These are phyloP conservation scores for Delitschia confertaspora DNA, from an alignment of 495 filamentous ascomycete genomes.

Conservation along the genomic window DNA sequence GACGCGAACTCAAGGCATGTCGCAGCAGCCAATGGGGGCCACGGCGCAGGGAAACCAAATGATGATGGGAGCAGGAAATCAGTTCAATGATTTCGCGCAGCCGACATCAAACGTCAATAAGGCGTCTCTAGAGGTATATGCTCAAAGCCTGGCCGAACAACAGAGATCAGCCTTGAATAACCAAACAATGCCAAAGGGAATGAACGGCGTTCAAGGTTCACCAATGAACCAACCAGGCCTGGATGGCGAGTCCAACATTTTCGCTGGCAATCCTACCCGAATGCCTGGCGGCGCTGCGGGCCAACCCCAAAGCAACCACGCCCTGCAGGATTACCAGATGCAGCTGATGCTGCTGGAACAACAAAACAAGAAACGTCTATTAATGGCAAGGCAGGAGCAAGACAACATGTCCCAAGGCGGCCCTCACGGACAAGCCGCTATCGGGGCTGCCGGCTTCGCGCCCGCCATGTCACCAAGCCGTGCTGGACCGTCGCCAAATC, in stretches of 20 bases:
- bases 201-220: constrained; percentile 68
- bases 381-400: constrained; percentile 97
- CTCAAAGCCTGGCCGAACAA: constrained; percentile 71
- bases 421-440: constrained; percentile 33
- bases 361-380: constrained; percentile 92
- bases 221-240: constrained; percentile 56
- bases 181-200: constrained; percentile 47
- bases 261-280: constrained; percentile 43
- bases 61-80: constrained; percentile 65
- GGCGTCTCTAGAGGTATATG: constrained; percentile 79
- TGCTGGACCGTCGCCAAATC: constrained; percentile 79
- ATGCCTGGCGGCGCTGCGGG: constrained; percentile 40
- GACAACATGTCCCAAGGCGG: constrained; percentile 50
- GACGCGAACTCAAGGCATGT: constrained; percentile 67
- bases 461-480: constrained; percentile 73
- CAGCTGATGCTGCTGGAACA: constrained; percentile 97
- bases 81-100: constrained; percentile 63
- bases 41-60: constrained; percentile 38
- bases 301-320: constrained; percentile 68
- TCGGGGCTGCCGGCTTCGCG: constrained; percentile 48
- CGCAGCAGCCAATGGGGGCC: constrained; percentile 37
- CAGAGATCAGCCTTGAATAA: constrained; percentile 55
- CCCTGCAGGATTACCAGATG: constrained; percentile 98
- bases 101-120: constrained; percentile 51
- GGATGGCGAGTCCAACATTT: constrained; percentile 36